Percentiles rank a stretch among this genome's conserved stretches.
phyloP scores from a whole-genome alignment of 345 rosid genomes.

The Gossypium mustelinum region DNA sequence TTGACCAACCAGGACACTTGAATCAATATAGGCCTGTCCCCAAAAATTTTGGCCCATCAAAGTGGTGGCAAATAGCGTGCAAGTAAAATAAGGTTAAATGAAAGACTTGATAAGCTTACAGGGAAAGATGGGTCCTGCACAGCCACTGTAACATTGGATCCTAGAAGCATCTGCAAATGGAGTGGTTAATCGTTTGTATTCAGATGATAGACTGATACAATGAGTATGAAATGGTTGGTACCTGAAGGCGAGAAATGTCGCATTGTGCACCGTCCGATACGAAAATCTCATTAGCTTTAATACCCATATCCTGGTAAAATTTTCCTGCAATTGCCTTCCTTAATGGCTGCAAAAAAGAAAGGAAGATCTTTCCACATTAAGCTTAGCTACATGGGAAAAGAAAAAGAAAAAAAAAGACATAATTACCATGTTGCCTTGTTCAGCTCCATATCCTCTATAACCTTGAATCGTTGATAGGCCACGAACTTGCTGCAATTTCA shows the following conservation, averaged over 20 bases:
- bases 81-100: background rate
- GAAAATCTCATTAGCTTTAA: constrained; percentile 46
- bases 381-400: background rate
- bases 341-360: constrained; percentile 26
- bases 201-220: background rate
- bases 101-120: constrained; percentile 16
- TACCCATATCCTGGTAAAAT: constrained; percentile 32
- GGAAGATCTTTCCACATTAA: background rate
- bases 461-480: constrained; percentile 53
- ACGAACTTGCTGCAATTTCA: constrained; percentile 48
- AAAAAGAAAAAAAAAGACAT: background rate
- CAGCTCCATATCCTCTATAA: constrained; percentile 58
- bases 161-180: constrained; percentile 40
- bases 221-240: constrained; percentile 9
- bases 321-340: constrained; percentile 50
- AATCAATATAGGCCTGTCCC: constrained; percentile 63
- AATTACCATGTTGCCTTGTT: constrained; percentile 58
- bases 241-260: constrained; percentile 62
- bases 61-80: background rate
- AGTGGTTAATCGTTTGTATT: background rate
- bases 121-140: constrained; percentile 67
- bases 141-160: constrained; percentile 41
- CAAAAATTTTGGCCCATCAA: constrained; percentile 10
- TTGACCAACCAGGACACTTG: constrained; percentile 69
- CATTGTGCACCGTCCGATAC: constrained; percentile 66